Evolutionary conservation across 768 basidiomycete species (phyloP).

Genomic region (Hericium erinaceus): DNA sequence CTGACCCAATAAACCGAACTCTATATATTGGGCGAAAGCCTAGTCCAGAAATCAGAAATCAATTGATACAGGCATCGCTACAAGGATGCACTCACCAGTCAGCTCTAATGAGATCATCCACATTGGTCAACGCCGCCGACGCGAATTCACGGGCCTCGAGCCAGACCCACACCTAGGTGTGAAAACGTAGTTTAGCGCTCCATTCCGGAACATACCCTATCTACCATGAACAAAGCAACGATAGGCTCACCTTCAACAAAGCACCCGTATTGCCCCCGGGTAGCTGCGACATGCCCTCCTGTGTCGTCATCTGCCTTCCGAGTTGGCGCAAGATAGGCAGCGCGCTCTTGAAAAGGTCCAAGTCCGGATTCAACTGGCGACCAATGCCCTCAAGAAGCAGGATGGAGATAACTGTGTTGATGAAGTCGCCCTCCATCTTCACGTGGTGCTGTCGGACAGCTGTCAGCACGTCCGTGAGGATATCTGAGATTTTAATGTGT

Average conservation of each 20-base stretch:
- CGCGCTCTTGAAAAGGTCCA: constrained; percentile 94
- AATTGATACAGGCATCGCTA: not conserved
- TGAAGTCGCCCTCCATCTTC: constrained; percentile 97
- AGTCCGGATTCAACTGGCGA: constrained; percentile 78
- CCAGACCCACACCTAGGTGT: constrained; percentile 76
- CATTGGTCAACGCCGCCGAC: constrained; percentile 64
- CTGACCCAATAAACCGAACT: not conserved
- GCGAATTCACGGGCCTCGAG: constrained; percentile 87
- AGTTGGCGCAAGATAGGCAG: constrained; percentile 88
- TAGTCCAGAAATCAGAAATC: constrained; percentile 18
- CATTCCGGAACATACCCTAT: not conserved
- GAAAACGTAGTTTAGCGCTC: constrained; percentile 1
- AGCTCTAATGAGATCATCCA: constrained; percentile 81
- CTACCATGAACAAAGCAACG: not conserved
- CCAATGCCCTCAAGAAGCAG: constrained; percentile 94
- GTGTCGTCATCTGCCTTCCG: constrained; percentile 82
- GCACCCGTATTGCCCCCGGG: constrained; percentile 71
- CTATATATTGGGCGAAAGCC: constrained; percentile 45
- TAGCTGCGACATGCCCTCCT: constrained; percentile 51
- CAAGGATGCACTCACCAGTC: constrained; percentile 56
- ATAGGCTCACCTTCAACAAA: constrained; percentile 67
- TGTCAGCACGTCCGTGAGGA: constrained; percentile 80
- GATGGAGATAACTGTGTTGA: constrained; percentile 95
- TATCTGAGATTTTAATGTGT: constrained; percentile 93
- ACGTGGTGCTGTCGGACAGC: constrained; percentile 89